Conservation (phyloP, 129 eudicot genomes). For the Arctium minus region DNA sequence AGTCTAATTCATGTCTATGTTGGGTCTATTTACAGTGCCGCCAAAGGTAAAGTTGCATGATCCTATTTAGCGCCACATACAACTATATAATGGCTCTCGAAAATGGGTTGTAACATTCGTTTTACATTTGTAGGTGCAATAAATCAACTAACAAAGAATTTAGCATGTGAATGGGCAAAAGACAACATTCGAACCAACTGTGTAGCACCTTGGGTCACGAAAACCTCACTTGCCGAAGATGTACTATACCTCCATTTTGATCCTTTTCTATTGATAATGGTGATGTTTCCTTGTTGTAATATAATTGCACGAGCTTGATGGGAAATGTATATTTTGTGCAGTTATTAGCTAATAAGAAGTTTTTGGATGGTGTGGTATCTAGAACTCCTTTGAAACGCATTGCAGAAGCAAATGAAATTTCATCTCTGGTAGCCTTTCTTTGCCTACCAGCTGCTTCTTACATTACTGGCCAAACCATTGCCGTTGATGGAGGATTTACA, state of each 20-base stretch:
- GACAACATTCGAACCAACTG: conserved; percentile 65
- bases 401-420: conserved; percentile 76
- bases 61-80: neutral
- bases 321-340: neutral
- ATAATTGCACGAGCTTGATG: neutral
- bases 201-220: conserved; percentile 79
- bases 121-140: conserved; percentile 54
- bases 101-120: neutral
- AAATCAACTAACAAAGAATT: conserved; percentile 78
- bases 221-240: conserved; percentile 61
- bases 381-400: conserved; percentile 72
- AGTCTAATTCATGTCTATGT: conserved; percentile 42
- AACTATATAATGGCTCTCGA: too few species aligned
- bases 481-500: conserved; percentile 79
- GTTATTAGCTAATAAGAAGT: conserved; percentile 35
- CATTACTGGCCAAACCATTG: conserved; percentile 73
- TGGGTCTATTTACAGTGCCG: conserved; percentile 75
- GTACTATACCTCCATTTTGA: conserved; percentile 34
- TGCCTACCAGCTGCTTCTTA: conserved; percentile 90
- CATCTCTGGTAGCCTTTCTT: conserved; percentile 80
- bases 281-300: too few species aligned
- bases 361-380: conserved; percentile 48
- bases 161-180: conserved; percentile 95
- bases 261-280: neutral
- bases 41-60: conserved; percentile 49